A percentile compares a stretch with the other conserved stretches of the same genome.
phyloP scores from a whole-genome alignment of 176 grass and related monocot genomes.

The Echinochloa phyllopogon region DNA sequence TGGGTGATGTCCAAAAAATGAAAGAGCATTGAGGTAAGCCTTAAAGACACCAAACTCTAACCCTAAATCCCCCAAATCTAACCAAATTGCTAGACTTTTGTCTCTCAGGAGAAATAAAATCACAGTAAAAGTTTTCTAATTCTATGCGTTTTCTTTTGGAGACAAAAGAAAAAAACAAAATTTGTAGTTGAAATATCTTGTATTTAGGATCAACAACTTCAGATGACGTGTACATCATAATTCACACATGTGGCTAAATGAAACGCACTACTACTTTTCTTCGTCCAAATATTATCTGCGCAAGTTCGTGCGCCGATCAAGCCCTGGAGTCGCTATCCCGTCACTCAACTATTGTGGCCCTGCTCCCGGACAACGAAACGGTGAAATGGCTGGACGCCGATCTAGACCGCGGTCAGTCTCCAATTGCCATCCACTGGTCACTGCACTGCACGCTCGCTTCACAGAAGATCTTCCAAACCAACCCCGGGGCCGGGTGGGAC shows the following conservation, averaged over 20 bases:
- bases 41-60: too few species aligned
- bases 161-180: neutral
- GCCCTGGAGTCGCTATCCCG: neutral
- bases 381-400: neutral
- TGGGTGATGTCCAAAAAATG: too few species aligned
- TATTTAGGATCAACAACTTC: neutral
- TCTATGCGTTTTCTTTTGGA: too few species aligned
- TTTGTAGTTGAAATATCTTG: neutral
- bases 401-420: neutral
- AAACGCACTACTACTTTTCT: neutral
- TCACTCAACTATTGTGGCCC: neutral
- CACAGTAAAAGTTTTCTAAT: too few species aligned
- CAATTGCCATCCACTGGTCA: neutral
- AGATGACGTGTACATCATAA: neutral
- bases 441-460: neutral
- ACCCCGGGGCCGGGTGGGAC: neutral
- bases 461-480: slow-evolving; percentile 36
- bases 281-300: neutral
- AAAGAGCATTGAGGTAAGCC: too few species aligned
- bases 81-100: too few species aligned
- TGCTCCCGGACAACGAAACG: neutral
- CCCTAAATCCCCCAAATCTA: too few species aligned
- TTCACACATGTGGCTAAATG: neutral
- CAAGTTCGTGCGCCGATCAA: neutral
- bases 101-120: too few species aligned